These are phyloP conservation scores for Suillus americanus DNA, from an alignment of 768 basidiomycete species.

Conservation along the genomic window DNA sequence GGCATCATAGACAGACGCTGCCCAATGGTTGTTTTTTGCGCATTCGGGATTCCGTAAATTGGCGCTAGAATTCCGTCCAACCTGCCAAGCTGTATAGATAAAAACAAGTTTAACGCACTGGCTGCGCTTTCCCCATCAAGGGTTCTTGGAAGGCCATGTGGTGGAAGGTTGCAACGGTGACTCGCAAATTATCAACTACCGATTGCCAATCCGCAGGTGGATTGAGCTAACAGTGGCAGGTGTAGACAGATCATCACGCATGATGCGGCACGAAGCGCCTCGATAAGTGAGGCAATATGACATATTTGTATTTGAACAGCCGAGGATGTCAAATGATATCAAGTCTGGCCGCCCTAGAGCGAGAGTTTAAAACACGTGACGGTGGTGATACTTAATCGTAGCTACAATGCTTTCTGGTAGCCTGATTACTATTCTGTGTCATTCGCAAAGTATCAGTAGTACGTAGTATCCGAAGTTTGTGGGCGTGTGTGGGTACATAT, in stretches of 20 bases:
- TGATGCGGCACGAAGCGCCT: neutral
- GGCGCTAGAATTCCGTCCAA: neutral
- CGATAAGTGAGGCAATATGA: neutral
- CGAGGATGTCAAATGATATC: neutral
- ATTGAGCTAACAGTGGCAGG: neutral
- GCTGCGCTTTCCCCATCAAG: neutral
- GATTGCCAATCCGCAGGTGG: neutral
- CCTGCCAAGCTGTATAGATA: constrained; percentile 1
- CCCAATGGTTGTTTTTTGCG: neutral
- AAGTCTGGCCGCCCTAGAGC: neutral
- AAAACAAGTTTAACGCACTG: neutral
- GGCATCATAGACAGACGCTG: neutral
- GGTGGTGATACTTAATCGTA: neutral
- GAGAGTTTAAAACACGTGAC: neutral
- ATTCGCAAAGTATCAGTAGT: neutral
- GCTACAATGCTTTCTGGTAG: neutral
- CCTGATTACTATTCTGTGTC: neutral
- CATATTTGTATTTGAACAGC: neutral
- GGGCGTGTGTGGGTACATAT: neutral
- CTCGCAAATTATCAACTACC: neutral
- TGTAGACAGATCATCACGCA: neutral
- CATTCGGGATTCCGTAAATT: neutral
- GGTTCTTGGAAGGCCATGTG: neutral
- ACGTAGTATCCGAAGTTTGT: neutral
- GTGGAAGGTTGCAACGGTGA: neutral